These are phyloP conservation scores for Pelargonium nanum DNA, from an alignment of 345 rosid species.

Conservation along the genomic window DNA sequence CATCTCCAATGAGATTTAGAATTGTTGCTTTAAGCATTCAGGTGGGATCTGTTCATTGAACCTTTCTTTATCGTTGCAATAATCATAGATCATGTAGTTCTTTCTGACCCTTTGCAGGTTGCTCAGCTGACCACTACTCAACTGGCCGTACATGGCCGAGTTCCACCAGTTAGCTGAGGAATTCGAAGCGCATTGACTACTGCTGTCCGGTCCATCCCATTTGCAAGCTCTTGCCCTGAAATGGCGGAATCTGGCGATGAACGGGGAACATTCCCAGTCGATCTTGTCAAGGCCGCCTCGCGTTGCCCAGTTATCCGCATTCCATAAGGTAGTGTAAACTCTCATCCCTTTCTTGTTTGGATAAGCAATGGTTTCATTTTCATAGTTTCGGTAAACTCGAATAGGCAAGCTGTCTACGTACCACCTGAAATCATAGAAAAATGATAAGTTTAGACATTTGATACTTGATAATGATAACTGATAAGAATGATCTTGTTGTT, in stretches of 20 bases:
- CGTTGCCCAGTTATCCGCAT: conserved; percentile 72
- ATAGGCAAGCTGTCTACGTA: conserved; percentile 23
- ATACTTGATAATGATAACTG: too few relatives aligned
- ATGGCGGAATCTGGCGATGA: conserved; percentile 33
- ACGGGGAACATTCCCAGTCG: conserved; percentile 50
- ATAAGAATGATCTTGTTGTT: too few relatives aligned
- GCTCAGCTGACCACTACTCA: conserved; percentile 26
- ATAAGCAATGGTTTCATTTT: conserved; percentile 34
- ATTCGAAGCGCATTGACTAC: conserved; percentile 28
- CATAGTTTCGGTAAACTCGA: conserved; percentile 26
- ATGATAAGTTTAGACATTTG: conserved; percentile 1
- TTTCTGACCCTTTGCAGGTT: conserved; percentile 43
- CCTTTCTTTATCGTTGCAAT: conserved; percentile 50
- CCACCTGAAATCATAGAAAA: conserved; percentile 18
- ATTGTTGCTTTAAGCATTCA: conserved; percentile 54
- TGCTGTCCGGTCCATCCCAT: conserved; percentile 49
- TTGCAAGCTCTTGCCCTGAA: conserved; percentile 54
- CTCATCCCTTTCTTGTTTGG: conserved; percentile 74
- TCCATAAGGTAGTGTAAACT: conserved; percentile 56
- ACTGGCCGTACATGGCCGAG: conserved; percentile 31
- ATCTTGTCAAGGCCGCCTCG: conserved; percentile 60
- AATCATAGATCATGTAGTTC: conserved; percentile 55
- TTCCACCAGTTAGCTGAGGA: conserved; percentile 52
- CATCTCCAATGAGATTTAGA: conserved; percentile 18
- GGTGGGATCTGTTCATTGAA: conserved; percentile 54